Conservation (phyloP, 257 asterid species). For the Primulina huaijiensis region DNA sequence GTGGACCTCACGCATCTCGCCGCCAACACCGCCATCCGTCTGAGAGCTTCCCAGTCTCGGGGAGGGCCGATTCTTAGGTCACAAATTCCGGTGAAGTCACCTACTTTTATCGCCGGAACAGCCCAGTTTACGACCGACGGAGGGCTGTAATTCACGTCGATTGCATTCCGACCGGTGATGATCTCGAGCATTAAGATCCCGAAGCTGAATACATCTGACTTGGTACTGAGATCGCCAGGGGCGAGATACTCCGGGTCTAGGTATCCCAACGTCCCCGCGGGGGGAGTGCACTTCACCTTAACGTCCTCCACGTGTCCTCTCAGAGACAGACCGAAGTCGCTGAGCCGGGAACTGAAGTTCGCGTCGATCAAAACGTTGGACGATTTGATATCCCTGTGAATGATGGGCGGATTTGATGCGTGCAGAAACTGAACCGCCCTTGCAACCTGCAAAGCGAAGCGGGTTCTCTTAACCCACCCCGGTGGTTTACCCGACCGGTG, state of each 20-base stretch:
- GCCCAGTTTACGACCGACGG: constrained; percentile 90
- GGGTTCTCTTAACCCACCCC: constrained; percentile 60
- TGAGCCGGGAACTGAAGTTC: constrained; percentile 50
- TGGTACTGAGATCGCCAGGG: constrained; percentile 81
- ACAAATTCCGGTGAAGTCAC: constrained; percentile 40
- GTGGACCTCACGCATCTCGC: constrained; percentile 57
- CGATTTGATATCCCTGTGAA: constrained; percentile 83
- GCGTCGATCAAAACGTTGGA: constrained; percentile 68
- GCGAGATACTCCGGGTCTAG: constrained; percentile 83
- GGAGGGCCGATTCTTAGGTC: constrained; percentile 61
- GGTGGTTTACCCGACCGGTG: constrained; percentile 58
- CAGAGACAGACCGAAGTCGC: constrained; percentile 82
- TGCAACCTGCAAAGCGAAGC: constrained; percentile 67
- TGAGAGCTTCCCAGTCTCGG: constrained; percentile 43
- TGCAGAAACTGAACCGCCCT: constrained; percentile 65
- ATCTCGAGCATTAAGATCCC: constrained; percentile 71
- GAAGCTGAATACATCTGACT: constrained; percentile 86
- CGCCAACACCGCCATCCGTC: constrained; percentile 52
- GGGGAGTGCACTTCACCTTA: constrained; percentile 61
- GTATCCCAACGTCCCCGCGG: constrained; percentile 92
- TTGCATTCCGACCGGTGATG: constrained; percentile 76
- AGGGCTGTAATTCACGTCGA: constrained; percentile 74
- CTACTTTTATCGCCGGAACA: constrained; percentile 55
- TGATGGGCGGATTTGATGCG: constrained; percentile 63
- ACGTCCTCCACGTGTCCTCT: constrained; percentile 83